A percentile compares a stretch with the other conserved stretches of the same genome.
Conservation (phyloP, 176 grass and related monocot genomes). For the Elymus sibiricus region DNA sequence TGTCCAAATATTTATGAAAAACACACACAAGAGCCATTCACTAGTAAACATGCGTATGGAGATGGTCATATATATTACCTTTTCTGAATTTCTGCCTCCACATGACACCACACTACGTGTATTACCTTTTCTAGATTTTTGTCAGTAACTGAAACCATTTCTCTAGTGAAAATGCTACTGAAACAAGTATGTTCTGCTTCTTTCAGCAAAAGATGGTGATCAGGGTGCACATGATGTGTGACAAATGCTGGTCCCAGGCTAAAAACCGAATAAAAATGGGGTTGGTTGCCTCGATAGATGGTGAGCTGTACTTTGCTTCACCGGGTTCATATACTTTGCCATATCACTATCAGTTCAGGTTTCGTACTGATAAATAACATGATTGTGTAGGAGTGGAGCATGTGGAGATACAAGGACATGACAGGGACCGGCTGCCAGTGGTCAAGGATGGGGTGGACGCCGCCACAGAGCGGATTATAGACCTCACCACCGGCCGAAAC, state of each 20-base stretch:
- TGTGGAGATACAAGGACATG: slow-evolving; percentile 21
- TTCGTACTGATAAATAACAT: no score
- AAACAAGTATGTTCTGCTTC: no score
- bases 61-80: no score
- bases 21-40: no score
- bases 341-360: no score
- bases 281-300: slow-evolving; percentile 31
- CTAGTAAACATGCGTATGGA: no score
- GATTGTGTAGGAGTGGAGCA: slow-evolving; percentile 31
- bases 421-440: slow-evolving; percentile 34
- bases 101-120: no score
- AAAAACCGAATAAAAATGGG: neutral
- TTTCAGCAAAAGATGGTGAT: slow-evolving; percentile 60
- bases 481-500: slow-evolving; percentile 41
- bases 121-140: no score
- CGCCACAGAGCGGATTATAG: slow-evolving; percentile 51
- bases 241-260: slow-evolving; percentile 52
- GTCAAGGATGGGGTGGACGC: slow-evolving; percentile 41
- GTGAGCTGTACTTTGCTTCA: neutral
- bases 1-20: no score
- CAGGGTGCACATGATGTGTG: slow-evolving; percentile 51
- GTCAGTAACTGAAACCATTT: no score
- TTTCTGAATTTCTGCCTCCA: no score
- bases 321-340: neutral
- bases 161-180: no score